phyloP scores from a whole-genome alignment of 176 grass and related monocot genomes.

The Carex kokanica region DNA sequence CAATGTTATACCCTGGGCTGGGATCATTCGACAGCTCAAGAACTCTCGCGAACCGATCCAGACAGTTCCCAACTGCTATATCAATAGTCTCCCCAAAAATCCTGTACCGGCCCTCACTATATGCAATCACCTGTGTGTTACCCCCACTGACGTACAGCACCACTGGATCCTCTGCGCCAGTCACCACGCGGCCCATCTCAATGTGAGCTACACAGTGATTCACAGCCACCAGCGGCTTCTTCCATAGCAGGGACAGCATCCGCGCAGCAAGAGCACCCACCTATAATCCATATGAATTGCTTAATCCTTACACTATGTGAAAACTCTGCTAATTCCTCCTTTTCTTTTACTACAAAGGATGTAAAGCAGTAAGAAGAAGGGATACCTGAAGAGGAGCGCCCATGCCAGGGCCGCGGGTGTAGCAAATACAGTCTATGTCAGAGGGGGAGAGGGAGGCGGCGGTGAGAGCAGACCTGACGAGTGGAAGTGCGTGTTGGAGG shows the following conservation, averaged over 20 bases:
- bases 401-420: conserved; percentile 88
- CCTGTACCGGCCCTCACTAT: conserved; percentile 29
- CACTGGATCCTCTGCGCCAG: conserved; percentile 39
- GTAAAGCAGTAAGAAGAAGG: background rate
- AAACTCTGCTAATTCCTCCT: background rate
- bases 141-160: conserved; percentile 50
- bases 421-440: conserved; percentile 83
- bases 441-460: conserved; percentile 38
- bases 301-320: background rate
- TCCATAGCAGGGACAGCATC: conserved; percentile 63
- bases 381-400: conserved; percentile 83
- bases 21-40: conserved; percentile 40
- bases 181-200: conserved; percentile 67
- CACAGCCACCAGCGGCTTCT: conserved; percentile 72
- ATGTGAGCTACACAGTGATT: conserved; percentile 62
- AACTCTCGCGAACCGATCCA: conserved; percentile 80
- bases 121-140: conserved; percentile 33
- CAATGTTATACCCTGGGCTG: conserved; percentile 45
- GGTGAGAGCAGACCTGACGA: conserved; percentile 50
- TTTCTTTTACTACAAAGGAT: background rate
- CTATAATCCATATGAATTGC: background rate
- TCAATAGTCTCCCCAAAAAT: conserved; percentile 34
- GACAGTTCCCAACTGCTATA: conserved; percentile 38
- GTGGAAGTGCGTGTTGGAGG: conserved; percentile 68
- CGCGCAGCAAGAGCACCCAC: conserved; percentile 53